phyloP scores from a whole-genome alignment of 2,329 filamentous ascomycete genomes.

The Colletotrichum karsti region DNA sequence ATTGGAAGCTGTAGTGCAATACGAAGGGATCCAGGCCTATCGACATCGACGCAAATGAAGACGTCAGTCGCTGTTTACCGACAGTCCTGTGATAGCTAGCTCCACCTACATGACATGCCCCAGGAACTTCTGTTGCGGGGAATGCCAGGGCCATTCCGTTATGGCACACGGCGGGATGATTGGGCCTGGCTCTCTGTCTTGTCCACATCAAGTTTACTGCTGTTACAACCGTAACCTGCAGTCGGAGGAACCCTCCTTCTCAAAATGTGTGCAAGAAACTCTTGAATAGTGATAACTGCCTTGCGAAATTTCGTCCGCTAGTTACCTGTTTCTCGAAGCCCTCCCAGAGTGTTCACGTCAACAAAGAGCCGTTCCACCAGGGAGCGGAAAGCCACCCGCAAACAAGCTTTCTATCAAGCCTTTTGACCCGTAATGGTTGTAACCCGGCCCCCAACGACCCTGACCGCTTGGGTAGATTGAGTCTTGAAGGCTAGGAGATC shows the following conservation, averaged over 20 bases:
- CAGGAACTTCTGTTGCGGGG: constrained; percentile 10
- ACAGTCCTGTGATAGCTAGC: background rate
- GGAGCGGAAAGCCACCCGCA: no score
- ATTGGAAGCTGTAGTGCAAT: background rate
- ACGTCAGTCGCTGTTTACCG: background rate
- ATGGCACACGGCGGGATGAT: no score
- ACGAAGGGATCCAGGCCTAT: background rate
- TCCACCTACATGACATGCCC: background rate
- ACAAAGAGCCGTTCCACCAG: no score
- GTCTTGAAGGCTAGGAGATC: background rate
- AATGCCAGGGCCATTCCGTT: background rate
- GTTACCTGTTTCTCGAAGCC: no score
- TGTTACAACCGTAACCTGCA: no score
- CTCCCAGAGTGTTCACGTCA: no score
- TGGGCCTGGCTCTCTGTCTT: no score
- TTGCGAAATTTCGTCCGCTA: no score
- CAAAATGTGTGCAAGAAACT: no score
- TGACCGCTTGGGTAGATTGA: background rate
- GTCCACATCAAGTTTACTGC: no score
- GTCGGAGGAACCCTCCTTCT: no score
- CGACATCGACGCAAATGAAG: background rate
- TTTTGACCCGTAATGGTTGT: background rate
- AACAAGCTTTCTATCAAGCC: background rate
- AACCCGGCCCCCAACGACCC: background rate
- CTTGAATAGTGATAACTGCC: no score